phyloP scores from a whole-genome alignment of 345 rosid genomes.

The Punica granatum region DNA sequence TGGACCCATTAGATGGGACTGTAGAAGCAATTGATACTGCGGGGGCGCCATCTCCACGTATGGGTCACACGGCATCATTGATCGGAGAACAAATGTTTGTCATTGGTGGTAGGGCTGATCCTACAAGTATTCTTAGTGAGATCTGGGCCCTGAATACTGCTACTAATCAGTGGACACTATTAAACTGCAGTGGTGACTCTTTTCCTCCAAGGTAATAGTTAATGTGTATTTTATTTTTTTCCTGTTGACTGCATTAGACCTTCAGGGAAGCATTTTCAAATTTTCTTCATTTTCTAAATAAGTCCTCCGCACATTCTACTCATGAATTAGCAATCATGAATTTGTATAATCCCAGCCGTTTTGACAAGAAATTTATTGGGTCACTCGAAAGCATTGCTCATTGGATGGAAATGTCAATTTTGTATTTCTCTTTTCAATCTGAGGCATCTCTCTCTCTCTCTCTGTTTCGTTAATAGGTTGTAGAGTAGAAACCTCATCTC shows the following conservation, averaged over 20 bases:
- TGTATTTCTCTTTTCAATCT: not conserved
- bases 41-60: conserved; percentile 59
- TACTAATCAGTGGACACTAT: conserved; percentile 45
- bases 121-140: conserved; percentile 55
- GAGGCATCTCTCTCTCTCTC: not conserved
- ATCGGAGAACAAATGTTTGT: conserved; percentile 58
- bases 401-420: not conserved
- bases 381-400: not conserved
- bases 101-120: conserved; percentile 87
- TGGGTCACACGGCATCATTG: conserved; percentile 75
- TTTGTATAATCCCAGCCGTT: not conserved
- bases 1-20: conserved; percentile 47
- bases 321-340: not conserved
- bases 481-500: not conserved
- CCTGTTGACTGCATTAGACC: not conserved
- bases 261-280: not conserved
- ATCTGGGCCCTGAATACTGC: conserved; percentile 60
- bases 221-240: conserved; percentile 1
- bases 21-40: conserved; percentile 32
- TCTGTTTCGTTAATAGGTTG: too few relatives aligned
- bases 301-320: not conserved
- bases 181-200: conserved; percentile 42
- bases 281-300: not conserved
- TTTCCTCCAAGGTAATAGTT: conserved; percentile 61
- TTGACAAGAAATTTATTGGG: not conserved